A percentile compares a stretch with the other conserved stretches of the same genome.
These are phyloP conservation scores for Phytophthora tentaculata DNA, from an alignment of 352 stramenopile genomes.

Conservation along the genomic window DNA sequence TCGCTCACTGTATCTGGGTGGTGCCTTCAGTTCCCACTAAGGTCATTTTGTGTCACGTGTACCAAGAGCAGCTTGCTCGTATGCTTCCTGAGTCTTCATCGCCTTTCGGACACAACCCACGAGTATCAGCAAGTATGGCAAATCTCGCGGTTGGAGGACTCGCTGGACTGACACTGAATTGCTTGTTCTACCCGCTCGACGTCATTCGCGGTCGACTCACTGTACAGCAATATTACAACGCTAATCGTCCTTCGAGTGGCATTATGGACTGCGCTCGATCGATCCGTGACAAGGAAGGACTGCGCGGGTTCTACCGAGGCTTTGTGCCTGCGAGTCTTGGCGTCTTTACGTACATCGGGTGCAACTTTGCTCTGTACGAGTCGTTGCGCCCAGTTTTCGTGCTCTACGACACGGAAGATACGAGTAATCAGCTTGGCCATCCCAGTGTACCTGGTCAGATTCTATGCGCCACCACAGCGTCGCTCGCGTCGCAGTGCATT, in stretches of 20 bases:
- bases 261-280: slow-evolving; percentile 62
- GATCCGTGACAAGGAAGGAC: slow-evolving; percentile 55
- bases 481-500: slow-evolving; percentile 71
- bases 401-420: slow-evolving; percentile 72
- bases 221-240: slow-evolving; percentile 70
- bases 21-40: slow-evolving; percentile 84
- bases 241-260: slow-evolving; percentile 48
- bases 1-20: slow-evolving; percentile 82
- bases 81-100: slow-evolving; percentile 30
- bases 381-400: slow-evolving; percentile 81
- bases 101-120: slow-evolving; percentile 22
- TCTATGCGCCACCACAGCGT: slow-evolving; percentile 72
- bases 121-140: slow-evolving; percentile 44
- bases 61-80: slow-evolving; percentile 55
- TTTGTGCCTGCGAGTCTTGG: slow-evolving; percentile 75
- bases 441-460: slow-evolving; percentile 82
- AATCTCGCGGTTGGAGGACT: slow-evolving; percentile 75
- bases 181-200: slow-evolving; percentile 78
- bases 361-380: slow-evolving; percentile 88
- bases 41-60: slow-evolving; percentile 77
- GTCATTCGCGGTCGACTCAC: slow-evolving; percentile 77
- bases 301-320: slow-evolving; percentile 75
- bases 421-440: slow-evolving; percentile 60
- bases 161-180: slow-evolving; percentile 73
- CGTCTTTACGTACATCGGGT: slow-evolving; percentile 84